A percentile compares a stretch with the other conserved stretches of the same genome.
Conservation (phyloP, 139 green algal species). For the Tetraselmis chui region DNA sequence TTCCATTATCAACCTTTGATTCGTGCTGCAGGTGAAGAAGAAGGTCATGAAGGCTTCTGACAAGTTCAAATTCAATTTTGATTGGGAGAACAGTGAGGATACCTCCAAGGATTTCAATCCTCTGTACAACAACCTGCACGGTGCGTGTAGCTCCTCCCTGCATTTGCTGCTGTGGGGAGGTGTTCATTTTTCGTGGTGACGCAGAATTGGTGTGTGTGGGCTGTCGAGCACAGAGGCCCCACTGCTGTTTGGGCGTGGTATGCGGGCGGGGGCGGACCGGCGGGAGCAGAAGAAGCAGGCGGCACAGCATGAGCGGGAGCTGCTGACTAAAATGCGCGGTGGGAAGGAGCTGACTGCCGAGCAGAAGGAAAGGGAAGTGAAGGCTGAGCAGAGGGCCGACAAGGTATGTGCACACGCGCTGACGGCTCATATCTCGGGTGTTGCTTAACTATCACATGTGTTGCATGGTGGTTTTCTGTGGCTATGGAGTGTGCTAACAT, state of each 20-base stretch:
- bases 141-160: slow-evolving; percentile 19
- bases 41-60: slow-evolving; percentile 70
- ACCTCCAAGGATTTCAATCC: slow-evolving; percentile 87
- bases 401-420: no score
- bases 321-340: slow-evolving; percentile 38
- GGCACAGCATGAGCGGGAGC: slow-evolving; percentile 49
- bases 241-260: slow-evolving; percentile 89
- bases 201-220: no score
- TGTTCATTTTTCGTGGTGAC: no score
- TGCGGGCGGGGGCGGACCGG: slow-evolving; percentile 85
- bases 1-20: no score
- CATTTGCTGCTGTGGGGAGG: background rate
- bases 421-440: background rate
- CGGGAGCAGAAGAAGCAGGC: slow-evolving; percentile 88
- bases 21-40: background rate
- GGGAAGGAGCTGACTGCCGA: background rate
- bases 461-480: no score
- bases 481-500: no score
- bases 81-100: slow-evolving; percentile 93
- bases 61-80: slow-evolving; percentile 95
- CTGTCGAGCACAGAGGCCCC: slow-evolving; percentile 55
- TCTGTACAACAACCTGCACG: slow-evolving; percentile 79
- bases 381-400: background rate
- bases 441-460: no score
- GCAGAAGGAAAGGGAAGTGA: background rate